A percentile compares a stretch with the other conserved stretches of the same genome.
Conservation (phyloP, 2,329 filamentous ascomycete genomes). For the Capronia epimyces region DNA sequence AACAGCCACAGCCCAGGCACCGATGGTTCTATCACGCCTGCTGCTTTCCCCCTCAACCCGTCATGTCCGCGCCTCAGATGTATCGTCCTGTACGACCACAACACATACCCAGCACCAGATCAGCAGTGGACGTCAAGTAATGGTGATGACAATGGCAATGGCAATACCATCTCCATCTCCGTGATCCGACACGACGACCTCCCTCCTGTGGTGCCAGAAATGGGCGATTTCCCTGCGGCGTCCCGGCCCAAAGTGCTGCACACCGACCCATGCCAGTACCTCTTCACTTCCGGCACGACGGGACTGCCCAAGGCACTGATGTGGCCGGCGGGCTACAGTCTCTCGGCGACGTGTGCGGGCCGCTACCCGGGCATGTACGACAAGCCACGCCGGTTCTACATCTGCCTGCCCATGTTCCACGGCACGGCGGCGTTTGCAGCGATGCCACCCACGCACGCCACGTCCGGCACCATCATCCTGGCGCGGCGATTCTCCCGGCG, state of each 20-base stretch:
- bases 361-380: constrained; percentile 36
- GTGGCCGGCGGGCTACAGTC: constrained; percentile 16
- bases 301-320: constrained; percentile 28
- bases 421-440: constrained; percentile 45
- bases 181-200: constrained; percentile 13
- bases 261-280: constrained; percentile 19
- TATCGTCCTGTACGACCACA: constrained; percentile 16
- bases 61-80: constrained; percentile 6
- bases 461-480: constrained; percentile 18
- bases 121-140: not conserved
- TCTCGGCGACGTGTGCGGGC: constrained; percentile 6
- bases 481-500: constrained; percentile 29
- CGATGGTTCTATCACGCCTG: too few relatives aligned
- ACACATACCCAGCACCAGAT: constrained; percentile 6
- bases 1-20: too few relatives aligned
- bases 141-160: too few relatives aligned
- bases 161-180: too few relatives aligned
- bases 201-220: constrained; percentile 13
- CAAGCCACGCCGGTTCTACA: constrained; percentile 45
- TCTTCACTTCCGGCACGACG: constrained; percentile 38
- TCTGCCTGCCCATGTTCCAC: constrained; percentile 45
- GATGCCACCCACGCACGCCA: constrained; percentile 24
- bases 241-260: constrained; percentile 15
- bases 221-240: constrained; percentile 19
- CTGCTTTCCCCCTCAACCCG: not conserved